Evolutionary conservation across 176 grass and related monocot species (phyloP), one percentile per base, ranked within the genome.

Genomic region (Neostapfia colusana): DNA sequence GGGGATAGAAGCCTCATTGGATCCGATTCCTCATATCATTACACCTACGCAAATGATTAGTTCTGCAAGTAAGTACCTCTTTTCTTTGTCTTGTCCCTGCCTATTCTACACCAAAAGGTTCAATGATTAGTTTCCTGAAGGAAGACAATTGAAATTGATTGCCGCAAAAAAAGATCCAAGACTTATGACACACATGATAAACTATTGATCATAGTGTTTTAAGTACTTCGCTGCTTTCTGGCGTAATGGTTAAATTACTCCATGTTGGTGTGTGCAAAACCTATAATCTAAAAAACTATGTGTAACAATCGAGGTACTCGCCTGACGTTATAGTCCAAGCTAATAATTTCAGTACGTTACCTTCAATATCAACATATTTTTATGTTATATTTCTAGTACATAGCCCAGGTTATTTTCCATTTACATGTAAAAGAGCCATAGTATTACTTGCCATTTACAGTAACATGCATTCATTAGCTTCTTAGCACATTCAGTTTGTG

Each of bases 41-140:
- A 98, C 95, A 54, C 95, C 95, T 48, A 98, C 95, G 3, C 89
- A 94, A 45, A 98, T 98, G 91, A 98, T 98, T 65, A 90, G 92
- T 69, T 90, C 76, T 43, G 91, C 91, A 86, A 91, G 91, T 98
- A 88, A 73, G 71, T 69, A 67, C 79, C 17, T 85, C 44, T 38
- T 64, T 2, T 65, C 80, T 73, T 25, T 77, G 12, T 75, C 27
- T 63, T 75, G 11, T 64, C 3, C 7, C 8, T 34, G 31, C 34
- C 27, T 75, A 55, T 64, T 42, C 38, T 56, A 6, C 25, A 73
- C 39, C n/a, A 0, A 83, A 67, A 13, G 16, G 40, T 37, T 44
- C 5, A 20, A 42, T 24, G 17, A 50, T 28, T 71, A 42, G 21
- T 59, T 27, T 83, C 28, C 27, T 76, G 3, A 9, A 78, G 48